A percentile compares a stretch with the other conserved stretches of the same genome.
Conservation (phyloP, 2,329 filamentous ascomycete genomes). For the Allantophomopsis cytisporea region DNA sequence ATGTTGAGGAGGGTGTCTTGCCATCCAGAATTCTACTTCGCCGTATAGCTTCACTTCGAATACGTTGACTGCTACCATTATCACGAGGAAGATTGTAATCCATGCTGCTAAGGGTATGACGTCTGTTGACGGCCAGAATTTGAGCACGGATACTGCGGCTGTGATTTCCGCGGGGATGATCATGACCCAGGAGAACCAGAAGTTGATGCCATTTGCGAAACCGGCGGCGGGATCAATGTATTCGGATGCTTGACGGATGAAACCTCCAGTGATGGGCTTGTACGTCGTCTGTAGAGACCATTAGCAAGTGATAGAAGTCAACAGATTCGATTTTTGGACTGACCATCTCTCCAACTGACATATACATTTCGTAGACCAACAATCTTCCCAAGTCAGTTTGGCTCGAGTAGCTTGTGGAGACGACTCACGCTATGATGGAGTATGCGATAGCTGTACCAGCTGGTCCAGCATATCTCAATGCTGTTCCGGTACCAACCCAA, state of each 20-base stretch:
- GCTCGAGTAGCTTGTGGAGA: neutral
- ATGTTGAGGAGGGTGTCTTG: slow-evolving; percentile 46
- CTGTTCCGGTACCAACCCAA: slow-evolving; percentile 22
- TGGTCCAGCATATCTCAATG: slow-evolving; percentile 19
- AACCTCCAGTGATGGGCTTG: slow-evolving; percentile 45
- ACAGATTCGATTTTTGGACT: slow-evolving; percentile 14
- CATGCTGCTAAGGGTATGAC: slow-evolving; percentile 44
- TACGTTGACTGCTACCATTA: slow-evolving; percentile 33
- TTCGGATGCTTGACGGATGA: slow-evolving; percentile 43
- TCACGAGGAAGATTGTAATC: slow-evolving; percentile 37
- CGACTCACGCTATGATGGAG: slow-evolving; percentile 15
- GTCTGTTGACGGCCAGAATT: slow-evolving; percentile 31
- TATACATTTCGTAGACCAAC: slow-evolving; percentile 19
- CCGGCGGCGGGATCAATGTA: slow-evolving; percentile 43
- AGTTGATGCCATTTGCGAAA: slow-evolving; percentile 37
- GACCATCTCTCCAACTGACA: neutral
- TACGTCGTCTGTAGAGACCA: slow-evolving; percentile 23
- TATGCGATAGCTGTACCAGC: slow-evolving; percentile 19
- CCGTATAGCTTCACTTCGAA: slow-evolving; percentile 40
- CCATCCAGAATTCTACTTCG: slow-evolving; percentile 38
- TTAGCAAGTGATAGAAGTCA: slow-evolving; percentile 22
- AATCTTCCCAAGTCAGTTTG: slow-evolving; percentile 7
- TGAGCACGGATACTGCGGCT: slow-evolving; percentile 37
- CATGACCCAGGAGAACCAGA: slow-evolving; percentile 31
- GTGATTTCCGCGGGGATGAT: slow-evolving; percentile 36